Evolutionary conservation across 768 basidiomycete genomes (phyloP).

Genomic region (Boletus tylopilopsis): DNA sequence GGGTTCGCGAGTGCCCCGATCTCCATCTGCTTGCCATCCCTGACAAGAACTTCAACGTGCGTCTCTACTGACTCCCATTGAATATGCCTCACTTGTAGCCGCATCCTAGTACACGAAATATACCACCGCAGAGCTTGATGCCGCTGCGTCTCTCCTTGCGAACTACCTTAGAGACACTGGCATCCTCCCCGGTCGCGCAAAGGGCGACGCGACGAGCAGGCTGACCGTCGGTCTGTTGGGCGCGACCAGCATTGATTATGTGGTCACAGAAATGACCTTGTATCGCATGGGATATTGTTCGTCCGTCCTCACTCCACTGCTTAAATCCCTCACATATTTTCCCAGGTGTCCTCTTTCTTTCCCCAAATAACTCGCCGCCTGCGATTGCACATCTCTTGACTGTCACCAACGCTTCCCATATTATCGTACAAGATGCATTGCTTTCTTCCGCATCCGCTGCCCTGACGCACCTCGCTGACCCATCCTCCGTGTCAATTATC

Average conservation of each 20-base stretch:
- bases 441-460: constrained; percentile 14
- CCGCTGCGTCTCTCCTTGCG: constrained; percentile 25
- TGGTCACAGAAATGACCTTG: constrained; percentile 22
- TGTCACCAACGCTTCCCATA: constrained; percentile 17
- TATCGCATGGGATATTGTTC: constrained; percentile 32
- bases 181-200: constrained; percentile 20
- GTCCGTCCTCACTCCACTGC: not conserved
- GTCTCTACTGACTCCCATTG: not conserved
- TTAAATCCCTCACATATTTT: not conserved
- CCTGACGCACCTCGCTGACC: constrained; percentile 16
- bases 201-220: constrained; percentile 21
- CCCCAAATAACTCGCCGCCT: constrained; percentile 43
- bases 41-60: constrained; percentile 23
- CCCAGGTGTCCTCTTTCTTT: constrained; percentile 34
- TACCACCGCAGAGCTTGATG: constrained; percentile 23
- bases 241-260: constrained; percentile 26
- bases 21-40: constrained; percentile 23
- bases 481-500: constrained; percentile 20
- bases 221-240: constrained; percentile 27
- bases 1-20: constrained; percentile 17
- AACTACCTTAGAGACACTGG: constrained; percentile 19
- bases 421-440: constrained; percentile 20
- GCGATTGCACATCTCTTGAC: constrained; percentile 44
- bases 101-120: constrained; percentile 22
- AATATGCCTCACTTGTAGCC: not conserved